Conservation (phyloP, 164 flowering plant genomes). For the Tetrastigma voinierianum region DNA sequence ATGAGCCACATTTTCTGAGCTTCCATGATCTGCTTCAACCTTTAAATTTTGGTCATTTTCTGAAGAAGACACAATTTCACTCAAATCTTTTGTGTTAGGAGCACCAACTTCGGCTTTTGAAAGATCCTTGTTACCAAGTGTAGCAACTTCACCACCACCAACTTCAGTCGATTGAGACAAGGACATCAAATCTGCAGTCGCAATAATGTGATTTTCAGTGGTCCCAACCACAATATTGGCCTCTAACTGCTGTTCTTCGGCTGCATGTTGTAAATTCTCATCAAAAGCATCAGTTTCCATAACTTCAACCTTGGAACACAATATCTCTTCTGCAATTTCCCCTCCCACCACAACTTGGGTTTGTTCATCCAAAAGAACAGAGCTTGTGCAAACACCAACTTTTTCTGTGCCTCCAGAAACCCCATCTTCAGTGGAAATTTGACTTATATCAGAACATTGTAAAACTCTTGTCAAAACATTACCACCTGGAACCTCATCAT, state of each 20-base stretch:
- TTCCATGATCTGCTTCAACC: background rate
- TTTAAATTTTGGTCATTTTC: constrained; percentile 8
- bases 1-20: background rate
- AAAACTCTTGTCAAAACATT: background rate
- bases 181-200: constrained; percentile 11
- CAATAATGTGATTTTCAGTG: constrained; percentile 11
- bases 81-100: constrained; percentile 4
- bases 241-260: constrained; percentile 10
- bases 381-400: background rate
- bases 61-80: constrained; percentile 3
- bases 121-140: background rate
- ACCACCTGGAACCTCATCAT: background rate
- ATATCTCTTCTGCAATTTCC: background rate
- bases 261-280: constrained; percentile 7
- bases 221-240: constrained; percentile 1
- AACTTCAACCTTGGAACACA: constrained; percentile 8
- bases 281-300: constrained; percentile 9
- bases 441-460: background rate
- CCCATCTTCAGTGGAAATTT: background rate
- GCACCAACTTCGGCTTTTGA: background rate
- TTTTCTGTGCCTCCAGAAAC: background rate
- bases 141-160: constrained; percentile 3
- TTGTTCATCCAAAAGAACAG: background rate
- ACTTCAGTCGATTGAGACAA: constrained; percentile 5
- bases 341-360: constrained; percentile 9